phyloP scores from a whole-genome alignment of 192 early-diverging fungal species.

The Funneliformis mosseae region DNA sequence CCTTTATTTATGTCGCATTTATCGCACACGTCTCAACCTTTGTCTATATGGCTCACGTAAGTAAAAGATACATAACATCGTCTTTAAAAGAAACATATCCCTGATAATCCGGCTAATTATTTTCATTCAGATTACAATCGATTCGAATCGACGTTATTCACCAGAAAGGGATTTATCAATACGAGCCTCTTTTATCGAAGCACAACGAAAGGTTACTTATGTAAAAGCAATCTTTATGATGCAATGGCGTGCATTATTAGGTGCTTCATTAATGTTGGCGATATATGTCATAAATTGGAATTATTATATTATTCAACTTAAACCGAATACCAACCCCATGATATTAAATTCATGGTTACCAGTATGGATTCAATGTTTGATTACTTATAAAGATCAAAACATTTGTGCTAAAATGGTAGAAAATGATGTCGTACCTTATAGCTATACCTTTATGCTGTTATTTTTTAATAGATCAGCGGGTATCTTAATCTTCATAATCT shows the following conservation, averaged over 20 bases:
- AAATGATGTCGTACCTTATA: background rate
- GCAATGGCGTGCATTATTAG: slow-evolving; percentile 30
- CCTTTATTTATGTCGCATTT: slow-evolving; percentile 17
- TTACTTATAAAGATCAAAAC: background rate
- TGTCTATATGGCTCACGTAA: slow-evolving; percentile 14
- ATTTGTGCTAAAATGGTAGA: background rate
- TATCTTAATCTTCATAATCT: slow-evolving; percentile 18
- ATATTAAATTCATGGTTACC: background rate
- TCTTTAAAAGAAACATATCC: background rate
- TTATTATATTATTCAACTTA: background rate
- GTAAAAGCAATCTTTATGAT: background rate
- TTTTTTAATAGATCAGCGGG: slow-evolving; percentile 1
- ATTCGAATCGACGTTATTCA: background rate
- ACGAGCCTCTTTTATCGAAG: background rate
- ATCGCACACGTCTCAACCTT: background rate
- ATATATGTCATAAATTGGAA: slow-evolving; percentile 8
- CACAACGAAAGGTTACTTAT: background rate
- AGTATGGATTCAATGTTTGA: background rate
- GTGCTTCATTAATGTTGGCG: slow-evolving; percentile 14
- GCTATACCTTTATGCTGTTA: background rate
- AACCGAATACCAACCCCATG: no score
- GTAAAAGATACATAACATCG: background rate
- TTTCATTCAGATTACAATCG: background rate
- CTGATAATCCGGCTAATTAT: background rate
- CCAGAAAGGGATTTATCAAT: background rate